Base-by-base conservation (phyloP, 352 stramenopile genomes). In the Pythium myriotylum region DNA sequence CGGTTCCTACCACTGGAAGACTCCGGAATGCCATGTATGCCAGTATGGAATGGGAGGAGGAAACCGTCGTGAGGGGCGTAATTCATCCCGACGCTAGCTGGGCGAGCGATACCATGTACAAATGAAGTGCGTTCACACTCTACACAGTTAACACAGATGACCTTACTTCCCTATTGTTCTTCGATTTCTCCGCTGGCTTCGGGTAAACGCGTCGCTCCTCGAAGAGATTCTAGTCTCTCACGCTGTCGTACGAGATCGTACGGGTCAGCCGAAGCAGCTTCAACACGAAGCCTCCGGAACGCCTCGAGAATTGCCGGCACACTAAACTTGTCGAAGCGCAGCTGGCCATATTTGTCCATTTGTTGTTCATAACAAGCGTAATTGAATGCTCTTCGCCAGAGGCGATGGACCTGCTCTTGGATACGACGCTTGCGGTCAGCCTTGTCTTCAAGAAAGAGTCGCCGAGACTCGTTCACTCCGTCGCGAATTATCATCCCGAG, bases 1-100 rank as follows among this genome's bases (percentile, higher is more conserved):
- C 29, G 87, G 87, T 1, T 82, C 84, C n/a, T 93, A 88, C 62
- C 80, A 94, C 67, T 95, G 87, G 87, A 73, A 77, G 39, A 92
- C 84, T 32, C 77, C 78, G 13, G 81, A 93, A 62, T 95, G 87
- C 59, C 61, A 89, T 27, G 72, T 89, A 12, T 95, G 87, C 68
- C 82, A 91, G 52, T 93, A 90, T 50, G 81, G 79, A 10, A 92
- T 92, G 69, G 69, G 74, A 17, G 61, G 27, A 56, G 66, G 48
- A 71, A 72, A 1, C 73, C 79, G 40, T 56, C 81, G 41, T 8
- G 53, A 61, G 40, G 55, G 58, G 27, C 80, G 72, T 19, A 89
- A 88, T 65, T 70, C 74, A 29, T 77, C 65, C 17, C 68, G 73
- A 23, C 83, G 37, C 29, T 56, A 42, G 23, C 12, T 8, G 45